phyloP scores from a whole-genome alignment of 495 filamentous ascomycete species.

The Hypomontagnella monticulosa region DNA sequence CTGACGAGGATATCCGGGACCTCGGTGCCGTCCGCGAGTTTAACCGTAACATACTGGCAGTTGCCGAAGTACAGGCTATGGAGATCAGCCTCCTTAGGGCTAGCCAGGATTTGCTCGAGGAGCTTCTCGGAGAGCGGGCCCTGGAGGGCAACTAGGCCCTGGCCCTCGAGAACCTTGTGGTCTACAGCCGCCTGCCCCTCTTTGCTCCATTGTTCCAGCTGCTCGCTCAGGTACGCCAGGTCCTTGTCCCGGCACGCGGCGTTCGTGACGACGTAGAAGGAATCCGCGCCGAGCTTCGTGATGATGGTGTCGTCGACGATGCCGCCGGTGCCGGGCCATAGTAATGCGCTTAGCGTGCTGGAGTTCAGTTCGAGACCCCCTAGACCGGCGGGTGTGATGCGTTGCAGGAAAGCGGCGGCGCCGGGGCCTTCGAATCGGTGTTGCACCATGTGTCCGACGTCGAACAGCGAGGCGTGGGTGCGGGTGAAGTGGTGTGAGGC shows the following conservation, averaged over 20 bases:
- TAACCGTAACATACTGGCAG: constrained; percentile 65
- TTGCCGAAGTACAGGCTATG: constrained; percentile 82
- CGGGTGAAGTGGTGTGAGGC: constrained; percentile 90
- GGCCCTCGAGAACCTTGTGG: constrained; percentile 63
- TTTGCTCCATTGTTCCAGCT: constrained; percentile 70
- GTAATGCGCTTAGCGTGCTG: constrained; percentile 82
- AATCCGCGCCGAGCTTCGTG: constrained; percentile 71
- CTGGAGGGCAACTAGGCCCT: constrained; percentile 87
- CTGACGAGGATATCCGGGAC: constrained; percentile 75
- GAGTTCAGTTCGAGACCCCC: constrained; percentile 55
- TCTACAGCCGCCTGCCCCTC: constrained; percentile 50
- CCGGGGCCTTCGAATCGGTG: constrained; percentile 78
- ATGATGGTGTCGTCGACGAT: constrained; percentile 95
- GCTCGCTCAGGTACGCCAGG: constrained; percentile 71
- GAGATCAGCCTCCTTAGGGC: constrained; percentile 65
- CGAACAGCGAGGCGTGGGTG: constrained; percentile 87
- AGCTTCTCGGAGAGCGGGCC: constrained; percentile 78
- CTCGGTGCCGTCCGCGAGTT: constrained; percentile 52
- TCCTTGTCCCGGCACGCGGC: constrained; percentile 93
- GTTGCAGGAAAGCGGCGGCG: constrained; percentile 78
- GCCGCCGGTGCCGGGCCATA: constrained; percentile 81
- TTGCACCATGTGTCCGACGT: constrained; percentile 82
- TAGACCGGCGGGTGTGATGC: constrained; percentile 77
- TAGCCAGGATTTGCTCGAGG: constrained; percentile 63
- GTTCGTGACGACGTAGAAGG: constrained; percentile 95